These are phyloP conservation scores for Dendrobium huoshanense DNA, from an alignment of 106 monocot genomes.

Conservation along the genomic window DNA sequence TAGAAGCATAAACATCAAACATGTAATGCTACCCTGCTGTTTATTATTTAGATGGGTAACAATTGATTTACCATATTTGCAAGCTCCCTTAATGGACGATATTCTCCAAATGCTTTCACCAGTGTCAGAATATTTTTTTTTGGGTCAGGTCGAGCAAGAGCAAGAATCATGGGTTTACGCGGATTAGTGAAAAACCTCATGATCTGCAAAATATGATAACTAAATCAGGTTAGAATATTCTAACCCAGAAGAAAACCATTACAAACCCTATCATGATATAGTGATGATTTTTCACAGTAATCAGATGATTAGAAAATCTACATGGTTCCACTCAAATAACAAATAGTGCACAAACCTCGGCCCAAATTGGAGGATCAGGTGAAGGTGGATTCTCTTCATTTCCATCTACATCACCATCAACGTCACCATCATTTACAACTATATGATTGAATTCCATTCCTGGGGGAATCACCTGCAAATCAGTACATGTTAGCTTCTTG, in stretches of 20 bases:
- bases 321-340: background rate
- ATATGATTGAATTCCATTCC: conserved; percentile 95
- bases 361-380: conserved; percentile 89
- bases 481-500: background rate
- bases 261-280: background rate
- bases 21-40: background rate
- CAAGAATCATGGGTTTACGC: conserved; percentile 96
- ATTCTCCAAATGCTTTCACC: conserved; percentile 97
- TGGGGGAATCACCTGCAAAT: conserved; percentile 75
- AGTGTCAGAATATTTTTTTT: conserved; percentile 93
- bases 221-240: background rate
- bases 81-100: conserved; percentile 76
- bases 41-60: background rate
- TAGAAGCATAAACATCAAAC: background rate
- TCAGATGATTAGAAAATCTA: background rate
- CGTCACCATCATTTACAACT: conserved; percentile 43
- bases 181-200: conserved; percentile 98
- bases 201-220: conserved; percentile 41
- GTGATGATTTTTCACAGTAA: conserved; percentile 1
- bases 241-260: background rate
- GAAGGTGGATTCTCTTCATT: conserved; percentile 62
- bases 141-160: conserved; percentile 93
- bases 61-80: conserved; percentile 72
- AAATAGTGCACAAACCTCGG: conserved; percentile 42
- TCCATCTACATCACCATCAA: conserved; percentile 62